These are phyloP conservation scores for Saturnispora quitensis DNA, from an alignment of 805 yeast genomes.

Conservation along the genomic window DNA sequence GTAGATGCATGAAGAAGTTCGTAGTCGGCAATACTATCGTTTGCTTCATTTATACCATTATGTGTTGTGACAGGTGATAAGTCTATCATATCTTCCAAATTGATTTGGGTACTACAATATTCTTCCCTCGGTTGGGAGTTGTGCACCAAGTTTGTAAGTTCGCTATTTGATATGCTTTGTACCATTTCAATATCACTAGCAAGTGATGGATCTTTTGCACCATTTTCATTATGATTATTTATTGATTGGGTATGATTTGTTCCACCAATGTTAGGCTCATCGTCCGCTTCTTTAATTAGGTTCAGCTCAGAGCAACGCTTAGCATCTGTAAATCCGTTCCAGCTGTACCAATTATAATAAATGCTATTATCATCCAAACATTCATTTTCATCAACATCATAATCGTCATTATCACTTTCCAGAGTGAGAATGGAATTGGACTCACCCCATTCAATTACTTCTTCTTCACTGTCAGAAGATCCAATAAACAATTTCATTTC, in stretches of 20 bases:
- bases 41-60: neutral
- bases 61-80: neutral
- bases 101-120: neutral
- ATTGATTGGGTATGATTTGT: neutral
- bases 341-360: neutral
- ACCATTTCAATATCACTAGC: too few relatives aligned
- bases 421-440: neutral
- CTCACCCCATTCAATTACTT: constrained; percentile 9
- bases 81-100: neutral
- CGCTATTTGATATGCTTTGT: neutral
- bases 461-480: constrained; percentile 11
- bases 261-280: neutral
- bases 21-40: neutral
- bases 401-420: neutral
- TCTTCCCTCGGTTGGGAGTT: neutral
- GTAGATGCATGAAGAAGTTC: neutral
- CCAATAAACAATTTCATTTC: constrained; percentile 19
- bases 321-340: neutral
- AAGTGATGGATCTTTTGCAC: too few relatives aligned
- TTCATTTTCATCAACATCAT: neutral
- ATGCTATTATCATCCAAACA: neutral
- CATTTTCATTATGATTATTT: neutral
- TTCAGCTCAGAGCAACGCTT: constrained; percentile 7
- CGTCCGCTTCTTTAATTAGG: constrained; percentile 11
- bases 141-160: neutral